Conservation (phyloP, 116 monocot genomes). For the Papilionanthe hybrid region DNA sequence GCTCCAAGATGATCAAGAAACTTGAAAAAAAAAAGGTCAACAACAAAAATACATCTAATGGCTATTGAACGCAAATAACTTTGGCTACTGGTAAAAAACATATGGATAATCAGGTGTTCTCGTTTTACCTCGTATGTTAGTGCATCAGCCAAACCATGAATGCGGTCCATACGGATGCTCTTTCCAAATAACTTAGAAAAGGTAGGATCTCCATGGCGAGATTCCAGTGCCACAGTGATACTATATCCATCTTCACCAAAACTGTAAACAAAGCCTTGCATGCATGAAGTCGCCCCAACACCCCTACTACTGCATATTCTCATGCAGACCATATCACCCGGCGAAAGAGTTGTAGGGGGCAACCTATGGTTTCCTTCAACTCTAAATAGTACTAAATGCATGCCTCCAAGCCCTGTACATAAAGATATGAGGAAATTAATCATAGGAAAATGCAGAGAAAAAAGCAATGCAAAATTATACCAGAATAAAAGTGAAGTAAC, state of each 20-base stretch:
- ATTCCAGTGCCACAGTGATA: conserved; percentile 88
- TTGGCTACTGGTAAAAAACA: neutral
- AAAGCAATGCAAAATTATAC: neutral
- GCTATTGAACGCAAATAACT: neutral
- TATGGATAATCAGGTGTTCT: neutral
- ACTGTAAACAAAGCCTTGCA: conserved; percentile 91
- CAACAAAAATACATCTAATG: neutral
- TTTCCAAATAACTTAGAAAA: conserved; percentile 93
- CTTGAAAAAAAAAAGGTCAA: neutral
- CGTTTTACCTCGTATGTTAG: conserved; percentile 80
- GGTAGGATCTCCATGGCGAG: conserved; percentile 93
- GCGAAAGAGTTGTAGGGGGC: conserved; percentile 84
- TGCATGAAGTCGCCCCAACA: conserved; percentile 77
- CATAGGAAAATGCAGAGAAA: neutral
- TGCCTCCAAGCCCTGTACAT: conserved; percentile 71
- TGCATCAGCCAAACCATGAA: conserved; percentile 87
- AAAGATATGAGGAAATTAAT: neutral
- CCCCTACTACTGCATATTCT: conserved; percentile 73
- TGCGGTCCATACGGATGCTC: conserved; percentile 87
- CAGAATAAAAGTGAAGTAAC: neutral
- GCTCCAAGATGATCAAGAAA: neutral
- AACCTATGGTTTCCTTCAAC: conserved; percentile 84
- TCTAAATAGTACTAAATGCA: conserved; percentile 85
- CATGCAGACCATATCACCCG: conserved; percentile 92
- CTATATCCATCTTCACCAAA: conserved; percentile 96